Conservation (phyloP, 805 yeast species). For the Wickerhamomyces canadensis region DNA sequence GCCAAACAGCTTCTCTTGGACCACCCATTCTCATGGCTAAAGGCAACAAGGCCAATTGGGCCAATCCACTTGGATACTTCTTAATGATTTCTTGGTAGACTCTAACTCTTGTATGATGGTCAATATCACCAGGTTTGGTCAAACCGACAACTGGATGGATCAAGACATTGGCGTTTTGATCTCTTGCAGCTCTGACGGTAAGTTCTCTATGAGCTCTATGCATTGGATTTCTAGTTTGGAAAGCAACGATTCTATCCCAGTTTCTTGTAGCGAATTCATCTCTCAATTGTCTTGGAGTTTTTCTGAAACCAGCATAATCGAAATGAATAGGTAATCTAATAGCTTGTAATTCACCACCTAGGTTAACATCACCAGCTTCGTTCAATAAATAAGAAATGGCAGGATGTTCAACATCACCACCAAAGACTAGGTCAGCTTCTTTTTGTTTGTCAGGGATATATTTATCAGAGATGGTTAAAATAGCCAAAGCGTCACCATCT, state of each 20-base stretch:
- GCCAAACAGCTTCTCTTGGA: constrained; percentile 98
- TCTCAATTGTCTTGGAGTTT: constrained; percentile 88
- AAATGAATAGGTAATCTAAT: constrained; percentile 80
- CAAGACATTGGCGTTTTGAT: constrained; percentile 77
- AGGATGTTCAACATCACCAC: constrained; percentile 97
- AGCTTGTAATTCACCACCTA: constrained; percentile 88
- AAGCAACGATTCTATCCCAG: constrained; percentile 90
- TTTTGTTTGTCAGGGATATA: constrained; percentile 73
- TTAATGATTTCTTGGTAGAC: constrained; percentile 90
- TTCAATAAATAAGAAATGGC: constrained; percentile 72
- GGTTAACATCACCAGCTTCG: constrained; percentile 73
- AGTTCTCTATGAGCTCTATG: constrained; percentile 97
- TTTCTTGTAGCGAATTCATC: constrained; percentile 73
- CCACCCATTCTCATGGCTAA: constrained; percentile 99
- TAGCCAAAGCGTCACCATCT: constrained; percentile 74
- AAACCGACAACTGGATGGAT: constrained; percentile 97
- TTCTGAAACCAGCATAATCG: constrained; percentile 82
- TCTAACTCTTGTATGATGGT: constrained; percentile 94
- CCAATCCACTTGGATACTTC: constrained; percentile 92
- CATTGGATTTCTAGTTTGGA: constrained; percentile 98
- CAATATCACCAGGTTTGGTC: constrained; percentile 97
- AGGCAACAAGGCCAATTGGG: constrained; percentile 81
- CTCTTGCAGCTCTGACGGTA: constrained; percentile 95
- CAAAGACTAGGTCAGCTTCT: constrained; percentile 84
- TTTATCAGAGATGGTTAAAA: constrained; percentile 71